A percentile compares a stretch with the other conserved stretches of the same genome.
These are phyloP conservation scores for Hippophae rhamnoides DNA, from an alignment of 306 rosid species.

Conservation along the genomic window DNA sequence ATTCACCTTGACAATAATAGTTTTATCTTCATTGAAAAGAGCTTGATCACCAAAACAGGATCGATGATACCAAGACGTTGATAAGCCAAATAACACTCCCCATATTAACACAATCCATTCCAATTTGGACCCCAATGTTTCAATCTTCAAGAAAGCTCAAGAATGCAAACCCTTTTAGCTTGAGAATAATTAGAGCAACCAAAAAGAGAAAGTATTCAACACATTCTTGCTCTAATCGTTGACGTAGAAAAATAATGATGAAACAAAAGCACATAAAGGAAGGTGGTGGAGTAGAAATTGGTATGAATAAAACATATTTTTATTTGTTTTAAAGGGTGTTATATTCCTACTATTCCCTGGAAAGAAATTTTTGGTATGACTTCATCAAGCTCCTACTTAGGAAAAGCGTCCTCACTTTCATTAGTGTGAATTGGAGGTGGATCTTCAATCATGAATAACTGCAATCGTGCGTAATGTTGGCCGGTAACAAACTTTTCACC, in stretches of 20 bases:
- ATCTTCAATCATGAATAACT: no score
- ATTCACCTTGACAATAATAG: no score
- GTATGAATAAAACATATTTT: neutral
- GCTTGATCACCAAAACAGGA: no score
- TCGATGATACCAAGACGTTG: no score
- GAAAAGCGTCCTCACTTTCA: no score
- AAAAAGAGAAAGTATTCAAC: constrained; percentile 91
- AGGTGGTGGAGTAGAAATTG: neutral
- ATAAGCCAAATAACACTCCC: constrained; percentile 75
- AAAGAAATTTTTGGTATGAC: no score
- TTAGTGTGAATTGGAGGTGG: no score
- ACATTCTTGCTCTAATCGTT: constrained; percentile 26
- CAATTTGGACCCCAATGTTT: constrained; percentile 98
- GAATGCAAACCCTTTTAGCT: constrained; percentile 80
- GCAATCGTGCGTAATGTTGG: no score
- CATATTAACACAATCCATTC: constrained; percentile 90
- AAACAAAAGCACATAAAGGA: neutral
- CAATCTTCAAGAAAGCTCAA: constrained; percentile 64
- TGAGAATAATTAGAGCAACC: constrained; percentile 77
- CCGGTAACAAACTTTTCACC: no score
- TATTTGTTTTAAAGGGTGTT: neutral
- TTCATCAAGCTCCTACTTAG: no score
- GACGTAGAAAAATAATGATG: neutral
- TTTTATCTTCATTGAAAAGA: no score
- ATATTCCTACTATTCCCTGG: no score